Conservation (phyloP, 208 protist species). For the Leishmania tarentolae region DNA sequence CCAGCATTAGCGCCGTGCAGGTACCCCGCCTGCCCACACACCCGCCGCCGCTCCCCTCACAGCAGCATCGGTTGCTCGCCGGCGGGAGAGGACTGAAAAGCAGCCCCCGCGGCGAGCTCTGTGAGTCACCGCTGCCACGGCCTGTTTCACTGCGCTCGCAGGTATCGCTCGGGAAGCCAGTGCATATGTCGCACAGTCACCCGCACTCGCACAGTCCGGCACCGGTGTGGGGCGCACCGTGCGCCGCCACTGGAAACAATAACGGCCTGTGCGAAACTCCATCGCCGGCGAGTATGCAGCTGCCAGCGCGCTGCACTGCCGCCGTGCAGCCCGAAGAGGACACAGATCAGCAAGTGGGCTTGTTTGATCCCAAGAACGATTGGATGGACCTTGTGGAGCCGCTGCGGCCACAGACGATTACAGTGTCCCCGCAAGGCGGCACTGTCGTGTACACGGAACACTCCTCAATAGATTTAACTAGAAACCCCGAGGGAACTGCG, state of each 20-base stretch:
- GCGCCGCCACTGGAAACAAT: neutral
- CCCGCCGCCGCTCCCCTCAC: neutral
- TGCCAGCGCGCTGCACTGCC: neutral
- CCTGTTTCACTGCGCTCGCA: conserved; percentile 72
- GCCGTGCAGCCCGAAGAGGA: neutral
- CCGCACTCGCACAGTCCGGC: neutral
- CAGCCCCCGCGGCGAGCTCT: neutral
- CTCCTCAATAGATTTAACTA: neutral
- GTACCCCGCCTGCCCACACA: conserved; percentile 34
- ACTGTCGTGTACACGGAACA: conserved; percentile 26
- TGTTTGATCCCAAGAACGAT: conserved; percentile 31
- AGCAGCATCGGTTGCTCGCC: neutral
- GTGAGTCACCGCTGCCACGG: conserved; percentile 51
- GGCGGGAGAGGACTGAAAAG: neutral
- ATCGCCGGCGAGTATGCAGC: neutral
- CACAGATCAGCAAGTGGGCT: conserved; percentile 5
- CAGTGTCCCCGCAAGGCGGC: conserved; percentile 26
- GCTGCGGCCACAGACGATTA: conserved; percentile 31
- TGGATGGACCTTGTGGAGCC: conserved; percentile 40
- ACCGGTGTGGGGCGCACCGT: too few species aligned
- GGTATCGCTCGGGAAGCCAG: conserved; percentile 17
- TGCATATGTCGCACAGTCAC: neutral
- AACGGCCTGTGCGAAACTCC: neutral
- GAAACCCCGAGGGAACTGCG: neutral
- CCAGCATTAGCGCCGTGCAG: conserved; percentile 23